Evolutionary conservation across 2,329 filamentous ascomycete genomes (phyloP).

Genomic region (Paecilomyces sp.): DNA sequence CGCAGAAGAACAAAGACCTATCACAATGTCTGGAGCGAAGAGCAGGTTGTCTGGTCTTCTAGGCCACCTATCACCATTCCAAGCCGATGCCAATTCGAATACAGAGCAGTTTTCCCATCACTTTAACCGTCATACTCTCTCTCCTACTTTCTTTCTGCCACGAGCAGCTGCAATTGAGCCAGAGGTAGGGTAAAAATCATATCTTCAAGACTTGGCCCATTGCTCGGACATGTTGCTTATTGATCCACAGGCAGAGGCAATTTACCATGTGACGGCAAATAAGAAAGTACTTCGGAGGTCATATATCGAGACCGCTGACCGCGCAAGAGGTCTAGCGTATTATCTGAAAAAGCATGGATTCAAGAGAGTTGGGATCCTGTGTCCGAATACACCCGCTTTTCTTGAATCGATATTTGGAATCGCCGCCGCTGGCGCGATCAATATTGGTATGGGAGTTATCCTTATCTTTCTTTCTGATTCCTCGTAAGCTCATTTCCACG

Average conservation of each 20-base stretch:
- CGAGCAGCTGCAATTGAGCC: constrained; percentile 85
- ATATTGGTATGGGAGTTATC: constrained; percentile 48
- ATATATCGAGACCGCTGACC: constrained; percentile 77
- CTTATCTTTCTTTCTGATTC: background rate
- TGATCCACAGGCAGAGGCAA: constrained; percentile 57
- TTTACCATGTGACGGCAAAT: constrained; percentile 79
- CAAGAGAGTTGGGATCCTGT: constrained; percentile 75
- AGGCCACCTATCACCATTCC: constrained; percentile 20
- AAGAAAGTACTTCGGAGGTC: constrained; percentile 64
- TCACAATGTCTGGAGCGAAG: constrained; percentile 19
- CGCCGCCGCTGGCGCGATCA: constrained; percentile 69
- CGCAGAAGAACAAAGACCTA: background rate
- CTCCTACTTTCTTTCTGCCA: constrained; percentile 79
- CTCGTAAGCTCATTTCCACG: constrained; percentile 13
- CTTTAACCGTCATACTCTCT: constrained; percentile 54
- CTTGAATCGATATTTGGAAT: constrained; percentile 86
- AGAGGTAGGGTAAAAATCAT: constrained; percentile 40
- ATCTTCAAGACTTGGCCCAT: background rate
- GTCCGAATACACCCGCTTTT: constrained; percentile 91
- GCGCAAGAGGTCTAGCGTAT: constrained; percentile 80
- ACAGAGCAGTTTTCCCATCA: constrained; percentile 19
- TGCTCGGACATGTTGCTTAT: background rate
- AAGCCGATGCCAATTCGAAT: constrained; percentile 10
- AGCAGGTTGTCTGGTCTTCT: constrained; percentile 21
- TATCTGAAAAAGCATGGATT: constrained; percentile 69